phyloP scores from a whole-genome alignment of 1,284 basidiomycete genomes.

The Lentinula novae-zelandiae region DNA sequence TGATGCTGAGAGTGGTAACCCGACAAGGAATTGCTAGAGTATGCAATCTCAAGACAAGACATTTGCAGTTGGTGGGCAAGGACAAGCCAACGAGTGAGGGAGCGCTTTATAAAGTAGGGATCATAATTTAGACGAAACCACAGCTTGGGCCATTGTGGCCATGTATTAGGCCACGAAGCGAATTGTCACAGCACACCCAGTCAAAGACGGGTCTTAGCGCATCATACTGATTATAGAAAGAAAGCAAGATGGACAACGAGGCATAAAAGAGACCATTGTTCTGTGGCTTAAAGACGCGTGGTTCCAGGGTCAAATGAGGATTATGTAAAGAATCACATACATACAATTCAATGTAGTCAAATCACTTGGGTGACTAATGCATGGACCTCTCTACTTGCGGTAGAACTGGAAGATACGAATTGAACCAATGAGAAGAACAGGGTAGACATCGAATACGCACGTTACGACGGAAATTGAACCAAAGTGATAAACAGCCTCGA shows the following conservation, averaged over 20 bases:
- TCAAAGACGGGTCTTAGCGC: neutral
- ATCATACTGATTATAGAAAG: neutral
- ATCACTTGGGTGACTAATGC: neutral
- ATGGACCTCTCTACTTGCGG: slow-evolving; percentile 41
- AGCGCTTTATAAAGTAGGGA: neutral
- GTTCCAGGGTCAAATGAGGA: neutral
- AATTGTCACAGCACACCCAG: neutral
- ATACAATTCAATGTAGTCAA: neutral
- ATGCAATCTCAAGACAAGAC: neutral
- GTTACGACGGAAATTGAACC: slow-evolving; percentile 87
- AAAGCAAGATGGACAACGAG: slow-evolving; percentile 3
- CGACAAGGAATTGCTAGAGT: neutral
- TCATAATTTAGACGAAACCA: neutral
- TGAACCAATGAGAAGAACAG: neutral
- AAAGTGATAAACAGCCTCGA: slow-evolving; percentile 78
- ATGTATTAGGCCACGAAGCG: neutral
- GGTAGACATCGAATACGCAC: slow-evolving; percentile 40
- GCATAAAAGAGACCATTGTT: slow-evolving; percentile 2
- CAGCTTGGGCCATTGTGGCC: neutral
- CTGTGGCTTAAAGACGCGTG: neutral
- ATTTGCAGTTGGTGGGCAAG: neutral
- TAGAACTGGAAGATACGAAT: slow-evolving; percentile 52
- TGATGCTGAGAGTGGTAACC: neutral
- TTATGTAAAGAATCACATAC: neutral
- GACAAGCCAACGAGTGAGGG: neutral